Evolutionary conservation across 2,329 filamentous ascomycete species (phyloP).

Genomic region (Aspergillaceae sp.): DNA sequence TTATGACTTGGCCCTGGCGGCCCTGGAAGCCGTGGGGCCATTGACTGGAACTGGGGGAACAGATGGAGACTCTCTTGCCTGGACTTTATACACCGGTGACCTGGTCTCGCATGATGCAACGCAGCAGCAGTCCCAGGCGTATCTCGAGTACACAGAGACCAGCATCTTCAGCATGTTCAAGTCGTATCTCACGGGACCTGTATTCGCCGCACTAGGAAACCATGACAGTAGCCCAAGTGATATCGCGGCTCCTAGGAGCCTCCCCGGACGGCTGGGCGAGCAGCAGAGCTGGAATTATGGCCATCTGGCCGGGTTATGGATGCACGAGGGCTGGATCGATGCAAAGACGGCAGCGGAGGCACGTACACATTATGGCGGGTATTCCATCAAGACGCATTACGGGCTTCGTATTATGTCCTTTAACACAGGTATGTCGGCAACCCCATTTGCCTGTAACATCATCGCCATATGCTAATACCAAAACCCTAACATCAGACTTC

Average conservation of each 20-base stretch:
- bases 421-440: conserved; percentile 36
- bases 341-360: conserved; percentile 39
- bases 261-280: conserved; percentile 45
- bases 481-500: conserved; percentile 9
- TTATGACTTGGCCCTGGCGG: conserved; percentile 49
- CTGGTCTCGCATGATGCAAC: conserved; percentile 48
- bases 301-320: conserved; percentile 48
- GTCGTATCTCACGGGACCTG: conserved; percentile 47
- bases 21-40: conserved; percentile 47
- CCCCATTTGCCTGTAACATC: background rate
- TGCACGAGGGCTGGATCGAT: conserved; percentile 49
- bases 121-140: conserved; percentile 44
- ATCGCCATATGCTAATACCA: too few species aligned
- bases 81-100: conserved; percentile 51
- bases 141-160: conserved; percentile 47
- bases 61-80: conserved; percentile 40
- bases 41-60: conserved; percentile 45
- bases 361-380: conserved; percentile 47
- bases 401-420: conserved; percentile 46
- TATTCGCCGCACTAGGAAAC: conserved; percentile 51
- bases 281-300: conserved; percentile 53
- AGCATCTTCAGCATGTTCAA: conserved; percentile 49
- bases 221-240: conserved; percentile 49
- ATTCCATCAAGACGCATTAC: conserved; percentile 46
- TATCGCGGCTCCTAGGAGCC: conserved; percentile 44